Evolutionary conservation across 352 stramenopile species (phyloP), one percentile per base, ranked within the genome.

Genomic region (Globisporangium spinosum): DNA sequence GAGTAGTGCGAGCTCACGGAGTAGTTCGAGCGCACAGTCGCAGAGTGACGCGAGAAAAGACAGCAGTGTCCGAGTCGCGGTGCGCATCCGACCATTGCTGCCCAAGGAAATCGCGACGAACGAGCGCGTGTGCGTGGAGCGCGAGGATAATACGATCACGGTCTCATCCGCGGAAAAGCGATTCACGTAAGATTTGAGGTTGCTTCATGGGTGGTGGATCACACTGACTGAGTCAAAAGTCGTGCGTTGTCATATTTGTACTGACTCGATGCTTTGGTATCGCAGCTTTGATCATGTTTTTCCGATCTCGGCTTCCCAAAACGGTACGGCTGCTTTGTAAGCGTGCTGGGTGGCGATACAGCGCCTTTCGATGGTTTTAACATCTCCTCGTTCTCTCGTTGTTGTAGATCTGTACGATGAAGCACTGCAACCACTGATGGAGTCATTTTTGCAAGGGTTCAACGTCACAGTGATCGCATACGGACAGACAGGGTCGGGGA

Each of bases 401-500:
- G 8, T 17, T 23, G 23, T 66, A 73, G 85, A 90, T 25, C 59
- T 96, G 47, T 96, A 95, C 35, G 73, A 87, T 17, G 72, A 89
- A 63, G 83, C 83, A 22, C 68, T 96, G 53, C 69, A 91, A 64
- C 87, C 89, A n/a, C 81, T 87, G 68, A 83, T 96, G 74, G 74
- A 86, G 27, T 89, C 86, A 10, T 96, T 96, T 64, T 64, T 96
- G 9, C 87, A 95, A 76, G 89, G 89, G n/a, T 96, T 94, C 71
- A 96, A 96, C 59, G 88, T 93, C 35, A 96, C 89, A 1, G 84
- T 96, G 13, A 89, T 96, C 20, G 89, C 86, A 3, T 96, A 96
- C 53, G 89, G 89, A 13, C 89, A 96, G 58, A 96, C 89, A 7
- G 89, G 87, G 0, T 93, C 87, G 0, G 89, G 89, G 38, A 96